Conservation (phyloP, 2,329 filamentous ascomycete species). For the Phialocephala sp. region DNA sequence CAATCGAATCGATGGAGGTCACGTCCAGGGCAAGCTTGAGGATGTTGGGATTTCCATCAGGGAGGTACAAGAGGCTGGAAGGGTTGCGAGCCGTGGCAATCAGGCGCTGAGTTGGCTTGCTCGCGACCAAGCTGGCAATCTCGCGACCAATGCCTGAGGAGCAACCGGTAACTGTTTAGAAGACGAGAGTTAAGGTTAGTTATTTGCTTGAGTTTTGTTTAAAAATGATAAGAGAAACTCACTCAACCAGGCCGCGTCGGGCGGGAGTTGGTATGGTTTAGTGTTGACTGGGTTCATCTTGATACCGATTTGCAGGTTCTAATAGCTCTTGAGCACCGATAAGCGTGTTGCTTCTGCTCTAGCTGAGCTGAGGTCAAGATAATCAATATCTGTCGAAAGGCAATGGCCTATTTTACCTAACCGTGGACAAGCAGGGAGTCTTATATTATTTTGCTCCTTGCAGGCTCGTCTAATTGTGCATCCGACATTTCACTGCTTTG, state of each 20-base stretch:
- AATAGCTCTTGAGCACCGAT: background rate
- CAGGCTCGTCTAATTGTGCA: too few relatives aligned
- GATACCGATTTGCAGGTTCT: background rate
- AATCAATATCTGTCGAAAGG: background rate
- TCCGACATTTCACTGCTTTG: too few relatives aligned
- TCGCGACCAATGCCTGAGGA: slow-evolving; percentile 54
- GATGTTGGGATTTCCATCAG: slow-evolving; percentile 44
- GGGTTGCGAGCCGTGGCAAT: slow-evolving; percentile 56
- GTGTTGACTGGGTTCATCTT: slow-evolving; percentile 44
- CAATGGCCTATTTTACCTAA: background rate
- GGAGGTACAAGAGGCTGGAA: slow-evolving; percentile 48
- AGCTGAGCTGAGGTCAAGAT: background rate
- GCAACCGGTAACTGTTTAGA: slow-evolving; percentile 52
- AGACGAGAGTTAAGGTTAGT: slow-evolving; percentile 12
- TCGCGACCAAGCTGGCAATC: slow-evolving; percentile 47
- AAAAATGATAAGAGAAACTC: slow-evolving; percentile 25
- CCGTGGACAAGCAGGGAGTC: background rate
- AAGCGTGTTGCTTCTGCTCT: background rate
- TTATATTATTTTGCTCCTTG: background rate
- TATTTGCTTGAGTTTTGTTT: slow-evolving; percentile 15
- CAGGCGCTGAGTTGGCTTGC: slow-evolving; percentile 48
- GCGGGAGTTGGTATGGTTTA: slow-evolving; percentile 43
- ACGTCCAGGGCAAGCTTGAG: slow-evolving; percentile 56
- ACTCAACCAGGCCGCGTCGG: slow-evolving; percentile 50
- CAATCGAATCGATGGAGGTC: slow-evolving; percentile 46